Evolutionary conservation across 257 asterid species (phyloP), one percentile per base, ranked within the genome.

Genomic region (Nicotiana paniculata): DNA sequence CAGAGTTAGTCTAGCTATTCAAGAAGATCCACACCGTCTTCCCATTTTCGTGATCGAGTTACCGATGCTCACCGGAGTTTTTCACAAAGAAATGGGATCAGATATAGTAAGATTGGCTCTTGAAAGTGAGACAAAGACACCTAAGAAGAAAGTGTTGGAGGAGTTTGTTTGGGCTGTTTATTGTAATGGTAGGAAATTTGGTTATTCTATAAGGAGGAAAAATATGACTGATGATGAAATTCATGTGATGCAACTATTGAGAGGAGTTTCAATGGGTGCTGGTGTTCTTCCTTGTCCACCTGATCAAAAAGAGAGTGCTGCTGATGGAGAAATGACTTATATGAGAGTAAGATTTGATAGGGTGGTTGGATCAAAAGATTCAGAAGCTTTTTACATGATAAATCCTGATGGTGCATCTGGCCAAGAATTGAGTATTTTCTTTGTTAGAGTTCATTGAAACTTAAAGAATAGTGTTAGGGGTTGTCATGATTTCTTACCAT

Each of bases 251-350:
- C 84, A 88, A 86, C 88, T 93, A 12, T 85, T 96, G 17, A 85
- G 96, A 81, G 99, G 99, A 0, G 98, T 95, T 9, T 95, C 99
- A 9, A 93, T 92, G 96, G 98, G 98, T 58, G 98, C 97, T 11
- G 99, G 99, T 0, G 99, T 96, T 18, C 87, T 96, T 77, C 97
- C 99, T 16, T 77, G 90, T 54, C 86, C 90, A 6, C 7, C 53
- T 32, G 62, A 46, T 8, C 89, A 90, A 51, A 90, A 88, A 86
- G 93, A 86, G 8, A 58, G 79, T 4, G 81, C 79, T 10, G 85
- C 80, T 10, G 89, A 88, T 21, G 95, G 95, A 21, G 97, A 94
- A 75, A 30, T 94, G 87, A 95, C 98, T 15, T 96, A 93, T 26
- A 89, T 96, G 70, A 85, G 99, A 88, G 97, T 93, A 1, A 89